Conservation (phyloP, 441 rosid genomes). For the Arabidopsis hybrid region DNA sequence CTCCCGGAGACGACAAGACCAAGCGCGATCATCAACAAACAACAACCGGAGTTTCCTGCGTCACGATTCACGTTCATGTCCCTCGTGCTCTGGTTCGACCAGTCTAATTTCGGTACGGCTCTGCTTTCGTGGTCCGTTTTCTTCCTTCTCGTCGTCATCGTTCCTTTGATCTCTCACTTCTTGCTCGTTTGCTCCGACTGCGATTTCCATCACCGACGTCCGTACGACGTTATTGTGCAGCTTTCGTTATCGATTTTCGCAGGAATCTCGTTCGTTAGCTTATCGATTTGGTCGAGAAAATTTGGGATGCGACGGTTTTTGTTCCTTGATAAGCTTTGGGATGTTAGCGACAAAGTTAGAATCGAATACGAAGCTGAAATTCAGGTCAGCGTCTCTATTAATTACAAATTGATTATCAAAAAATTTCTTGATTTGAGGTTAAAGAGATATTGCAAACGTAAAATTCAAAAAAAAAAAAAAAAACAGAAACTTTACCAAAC, state of each 20-base stretch:
- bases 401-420: too few relatives aligned
- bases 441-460: too few relatives aligned
- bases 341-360: slow-evolving; percentile 59
- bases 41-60: slow-evolving; percentile 17
- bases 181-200: slow-evolving; percentile 66
- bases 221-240: slow-evolving; percentile 79
- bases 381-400: slow-evolving; percentile 49
- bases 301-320: slow-evolving; percentile 73
- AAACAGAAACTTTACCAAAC: slow-evolving; percentile 25
- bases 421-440: too few relatives aligned
- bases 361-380: slow-evolving; percentile 64
- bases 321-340: slow-evolving; percentile 72
- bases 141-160: slow-evolving; percentile 62
- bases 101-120: slow-evolving; percentile 57
- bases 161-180: slow-evolving; percentile 82
- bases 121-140: slow-evolving; percentile 74
- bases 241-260: slow-evolving; percentile 75
- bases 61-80: slow-evolving; percentile 34
- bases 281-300: slow-evolving; percentile 73
- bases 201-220: slow-evolving; percentile 68
- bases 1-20: slow-evolving; percentile 18
- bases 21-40: slow-evolving; percentile 30
- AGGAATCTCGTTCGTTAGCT: slow-evolving; percentile 62
- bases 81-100: slow-evolving; percentile 60
- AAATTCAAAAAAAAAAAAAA: background rate